Conservation (phyloP, 805 yeast genomes). For the Candida multigemmis region DNA sequence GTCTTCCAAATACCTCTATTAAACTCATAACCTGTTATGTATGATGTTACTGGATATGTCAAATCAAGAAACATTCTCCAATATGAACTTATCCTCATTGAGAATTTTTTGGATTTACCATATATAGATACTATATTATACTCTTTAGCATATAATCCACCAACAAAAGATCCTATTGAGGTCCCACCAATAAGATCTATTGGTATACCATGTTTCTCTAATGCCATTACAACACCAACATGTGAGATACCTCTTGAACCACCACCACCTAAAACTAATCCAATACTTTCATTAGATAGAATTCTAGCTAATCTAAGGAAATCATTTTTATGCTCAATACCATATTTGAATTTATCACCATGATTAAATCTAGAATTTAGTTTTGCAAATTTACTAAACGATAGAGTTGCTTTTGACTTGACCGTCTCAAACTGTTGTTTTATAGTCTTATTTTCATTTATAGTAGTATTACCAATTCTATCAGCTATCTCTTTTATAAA, state of each 20-base stretch:
- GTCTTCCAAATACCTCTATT: constrained; percentile 97
- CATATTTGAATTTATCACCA: constrained; percentile 11
- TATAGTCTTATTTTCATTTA: too few relatives aligned
- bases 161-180: constrained; percentile 91
- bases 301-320: constrained; percentile 85
- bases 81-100: constrained; percentile 69
- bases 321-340: constrained; percentile 63
- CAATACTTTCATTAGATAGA: constrained; percentile 87
- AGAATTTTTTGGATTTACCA: constrained; percentile 81
- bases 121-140: constrained; percentile 86
- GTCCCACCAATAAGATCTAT: constrained; percentile 94
- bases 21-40: constrained; percentile 95
- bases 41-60: constrained; percentile 90
- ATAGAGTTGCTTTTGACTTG: constrained; percentile 16
- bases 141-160: constrained; percentile 90
- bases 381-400: constrained; percentile 17
- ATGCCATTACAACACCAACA: constrained; percentile 81
- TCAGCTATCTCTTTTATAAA: constrained; percentile 27
- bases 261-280: constrained; percentile 93
- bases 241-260: constrained; percentile 95
- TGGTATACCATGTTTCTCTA: constrained; percentile 90
- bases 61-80: constrained; percentile 83
- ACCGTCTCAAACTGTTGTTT: constrained; percentile 22
- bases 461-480: constrained; percentile 18
- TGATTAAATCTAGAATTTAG: constrained; percentile 12